Percentiles rank a stretch among this genome's conserved stretches.
Evolutionary conservation across 23 red algal genomes (phyloP).

Genomic region (Gracilaria domingensis): DNA sequence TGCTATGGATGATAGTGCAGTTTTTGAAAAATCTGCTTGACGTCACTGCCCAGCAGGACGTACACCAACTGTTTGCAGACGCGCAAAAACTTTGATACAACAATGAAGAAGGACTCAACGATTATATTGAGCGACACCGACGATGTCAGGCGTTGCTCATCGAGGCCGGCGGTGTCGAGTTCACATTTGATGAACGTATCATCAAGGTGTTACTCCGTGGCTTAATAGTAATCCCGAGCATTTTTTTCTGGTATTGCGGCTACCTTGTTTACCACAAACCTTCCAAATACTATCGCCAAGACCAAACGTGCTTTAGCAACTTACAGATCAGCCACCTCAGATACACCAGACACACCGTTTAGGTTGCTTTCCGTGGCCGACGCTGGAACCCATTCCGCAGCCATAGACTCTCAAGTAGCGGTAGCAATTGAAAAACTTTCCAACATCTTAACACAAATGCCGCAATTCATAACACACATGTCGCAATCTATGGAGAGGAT

Average conservation of each 20-base stretch:
- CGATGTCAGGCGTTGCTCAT: neutral
- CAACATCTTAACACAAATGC: neutral
- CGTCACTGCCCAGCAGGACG: neutral
- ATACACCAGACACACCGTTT: neutral
- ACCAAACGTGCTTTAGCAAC: neutral
- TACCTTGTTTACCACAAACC: neutral
- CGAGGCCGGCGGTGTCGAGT: neutral
- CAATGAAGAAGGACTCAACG: neutral
- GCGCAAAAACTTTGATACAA: neutral
- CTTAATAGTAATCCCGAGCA: neutral
- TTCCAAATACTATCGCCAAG: neutral
- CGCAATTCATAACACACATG: neutral
- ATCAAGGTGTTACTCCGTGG: neutral
- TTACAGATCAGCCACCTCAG: neutral
- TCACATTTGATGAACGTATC: neutral
- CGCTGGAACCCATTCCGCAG: neutral
- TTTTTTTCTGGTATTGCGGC: neutral
- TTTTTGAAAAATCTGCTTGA: neutral
- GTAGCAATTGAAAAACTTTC: too few relatives aligned
- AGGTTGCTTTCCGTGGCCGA: neutral
- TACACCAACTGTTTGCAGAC: neutral
- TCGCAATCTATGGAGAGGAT: neutral
- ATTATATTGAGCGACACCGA: neutral
- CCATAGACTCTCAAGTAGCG: too few relatives aligned
- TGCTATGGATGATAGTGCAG: neutral